phyloP scores from a whole-genome alignment of 345 rosid genomes.

The Citrus maxima region DNA sequence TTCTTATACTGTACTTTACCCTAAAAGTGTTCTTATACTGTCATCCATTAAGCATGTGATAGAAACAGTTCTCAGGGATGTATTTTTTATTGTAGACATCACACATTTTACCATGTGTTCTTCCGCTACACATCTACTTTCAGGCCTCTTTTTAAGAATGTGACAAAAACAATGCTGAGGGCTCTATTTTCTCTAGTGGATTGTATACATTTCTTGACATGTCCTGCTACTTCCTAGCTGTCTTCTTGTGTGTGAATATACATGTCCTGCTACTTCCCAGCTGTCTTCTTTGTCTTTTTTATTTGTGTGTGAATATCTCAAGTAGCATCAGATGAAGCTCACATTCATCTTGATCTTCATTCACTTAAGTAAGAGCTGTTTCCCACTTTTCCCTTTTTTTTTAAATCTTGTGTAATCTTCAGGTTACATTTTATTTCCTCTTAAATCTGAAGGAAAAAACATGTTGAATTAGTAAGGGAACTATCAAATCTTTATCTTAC shows the following conservation, averaged over 20 bases:
- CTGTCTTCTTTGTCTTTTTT: background rate
- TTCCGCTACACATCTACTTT: no score
- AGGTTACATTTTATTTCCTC: background rate
- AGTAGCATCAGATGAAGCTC: slow-evolving; percentile 17
- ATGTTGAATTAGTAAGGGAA: slow-evolving; percentile 80
- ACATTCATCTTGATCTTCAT: no score
- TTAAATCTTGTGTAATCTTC: no score
- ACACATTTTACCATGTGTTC: no score
- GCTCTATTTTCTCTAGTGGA: no score
- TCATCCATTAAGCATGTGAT: background rate
- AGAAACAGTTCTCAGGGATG: background rate
- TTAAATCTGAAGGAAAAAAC: slow-evolving; percentile 68
- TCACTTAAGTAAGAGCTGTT: no score
- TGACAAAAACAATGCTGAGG: no score
- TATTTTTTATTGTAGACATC: background rate
- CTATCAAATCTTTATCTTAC: slow-evolving; percentile 75
- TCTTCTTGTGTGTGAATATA: background rate
- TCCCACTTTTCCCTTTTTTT: no score
- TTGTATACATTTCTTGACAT: background rate
- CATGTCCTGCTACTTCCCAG: background rate
- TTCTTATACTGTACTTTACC: background rate
- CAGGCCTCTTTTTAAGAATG: no score
- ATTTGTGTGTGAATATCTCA: slow-evolving; percentile 25
- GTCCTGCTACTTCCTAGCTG: background rate
- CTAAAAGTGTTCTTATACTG: background rate